phyloP scores from a whole-genome alignment of 1,284 basidiomycete genomes.

The Hemileia vastatrix region DNA sequence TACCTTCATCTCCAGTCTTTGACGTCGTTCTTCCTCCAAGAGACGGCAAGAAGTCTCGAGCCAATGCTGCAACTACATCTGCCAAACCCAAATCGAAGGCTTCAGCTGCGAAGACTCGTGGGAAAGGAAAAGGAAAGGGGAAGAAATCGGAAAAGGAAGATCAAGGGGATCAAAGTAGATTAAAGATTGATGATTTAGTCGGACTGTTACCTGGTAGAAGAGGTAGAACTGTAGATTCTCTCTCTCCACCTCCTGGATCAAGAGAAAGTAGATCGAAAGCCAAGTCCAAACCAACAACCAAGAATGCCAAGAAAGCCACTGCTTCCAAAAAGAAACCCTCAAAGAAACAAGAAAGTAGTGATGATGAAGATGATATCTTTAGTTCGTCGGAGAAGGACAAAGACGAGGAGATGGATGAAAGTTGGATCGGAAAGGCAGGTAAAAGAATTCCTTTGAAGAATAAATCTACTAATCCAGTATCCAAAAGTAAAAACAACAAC shows the following conservation, averaged over 20 bases:
- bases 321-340: background rate
- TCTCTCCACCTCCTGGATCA: background rate
- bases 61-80: background rate
- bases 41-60: background rate
- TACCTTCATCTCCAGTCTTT: background rate
- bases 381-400: background rate
- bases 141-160: background rate
- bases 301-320: background rate
- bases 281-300: background rate
- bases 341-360: background rate
- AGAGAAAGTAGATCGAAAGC: background rate
- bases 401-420: background rate
- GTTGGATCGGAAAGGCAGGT: background rate
- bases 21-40: background rate
- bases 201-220: background rate
- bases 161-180: background rate
- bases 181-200: background rate
- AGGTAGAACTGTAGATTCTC: background rate
- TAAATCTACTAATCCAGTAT: background rate
- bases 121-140: background rate
- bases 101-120: no score
- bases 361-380: background rate
- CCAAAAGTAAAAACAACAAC: no score
- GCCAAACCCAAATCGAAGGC: background rate
- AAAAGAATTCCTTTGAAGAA: background rate